phyloP scores from a whole-genome alignment of 1,284 basidiomycete species.

The Cryptococcus jaspeensis region DNA sequence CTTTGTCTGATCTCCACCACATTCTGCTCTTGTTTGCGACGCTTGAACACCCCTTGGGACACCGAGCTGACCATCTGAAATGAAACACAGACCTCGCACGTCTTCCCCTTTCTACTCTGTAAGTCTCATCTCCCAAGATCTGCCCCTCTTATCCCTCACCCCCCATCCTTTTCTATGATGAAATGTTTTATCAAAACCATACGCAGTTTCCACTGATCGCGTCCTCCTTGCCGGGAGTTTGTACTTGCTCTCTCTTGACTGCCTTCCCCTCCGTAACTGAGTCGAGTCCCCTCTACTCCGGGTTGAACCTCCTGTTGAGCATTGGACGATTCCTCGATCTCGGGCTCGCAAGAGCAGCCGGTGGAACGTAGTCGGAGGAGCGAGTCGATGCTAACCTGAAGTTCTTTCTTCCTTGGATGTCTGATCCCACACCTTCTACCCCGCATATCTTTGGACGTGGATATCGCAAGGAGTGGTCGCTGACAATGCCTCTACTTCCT shows the following conservation, averaged over 20 bases:
- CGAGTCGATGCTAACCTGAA: conserved; percentile 49
- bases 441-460: not conserved
- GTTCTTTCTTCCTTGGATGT: conserved; percentile 55
- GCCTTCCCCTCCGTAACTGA: conserved; percentile 24
- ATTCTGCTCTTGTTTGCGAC: too few relatives aligned
- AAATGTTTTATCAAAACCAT: conserved; percentile 51
- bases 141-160: conserved; percentile 1
- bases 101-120: conserved; percentile 9
- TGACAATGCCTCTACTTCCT: conserved; percentile 11
- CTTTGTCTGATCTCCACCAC: conserved; percentile 49
- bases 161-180: conserved; percentile 34
- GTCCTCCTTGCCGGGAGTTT: conserved; percentile 52
- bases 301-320: conserved; percentile 48
- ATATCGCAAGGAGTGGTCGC: conserved; percentile 1
- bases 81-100: not conserved
- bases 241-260: conserved; percentile 20
- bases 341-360: conserved; percentile 29
- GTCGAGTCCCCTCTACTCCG: conserved; percentile 36
- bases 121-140: conserved; percentile 1
- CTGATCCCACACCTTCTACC: conserved; percentile 30
- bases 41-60: not conserved
- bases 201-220: conserved; percentile 55
- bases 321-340: conserved; percentile 30
- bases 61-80: not conserved
- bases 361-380: conserved; percentile 18